Base-by-base conservation (phyloP, 2,329 filamentous ascomycete species). In the Penicillium olsonii region DNA sequence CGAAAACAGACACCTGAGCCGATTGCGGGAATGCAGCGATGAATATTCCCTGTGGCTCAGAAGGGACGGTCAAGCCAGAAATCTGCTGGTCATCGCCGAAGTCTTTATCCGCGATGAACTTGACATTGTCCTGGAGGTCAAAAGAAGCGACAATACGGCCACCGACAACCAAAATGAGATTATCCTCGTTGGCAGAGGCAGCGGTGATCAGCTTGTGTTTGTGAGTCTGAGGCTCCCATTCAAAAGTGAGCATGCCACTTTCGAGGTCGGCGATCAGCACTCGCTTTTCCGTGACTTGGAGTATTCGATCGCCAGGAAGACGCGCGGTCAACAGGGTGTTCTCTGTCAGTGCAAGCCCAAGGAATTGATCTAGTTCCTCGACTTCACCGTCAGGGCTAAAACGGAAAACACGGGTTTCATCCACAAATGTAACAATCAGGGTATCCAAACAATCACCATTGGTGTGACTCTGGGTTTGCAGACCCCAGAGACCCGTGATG, bases 1-100 rank as follows among this genome's bases (percentile, higher is more conserved):
- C 80, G 37, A 96, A 76, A 27, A 97, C 77, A 0, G 88, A 87
- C 20, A 97, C 81, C 10, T 83, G 83, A 5, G 90, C 88, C n/a
- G 86, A 85, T 54, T 88, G 84, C 84, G 92, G 97, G 71, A 95
- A 94, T 1, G 91, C 92, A 14, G 94, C 80, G 22, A 96, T 85
- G 48, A 88, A 92, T 26, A 90, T 75, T 41, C 82, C 77, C 4
- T 79, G 75, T 12, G 86, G 74, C 29, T 82, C 76, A 3, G 81
- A 76, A 0, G 91, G 84, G 2, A 94, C 80, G 39, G 92, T 85
- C 9, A 97, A 78, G 61, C 92, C 95, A 2, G 94, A 89, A 27
- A 97, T 83, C 67, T 97, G 90, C 56, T 90, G 87, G 27, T 84
- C 78, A 14, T 80, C 74, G 1, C 79, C 77, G 42, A 90, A 82